Conservation (phyloP, 2,329 filamentous ascomycete genomes). For the Dryadomyces sulphureus region DNA sequence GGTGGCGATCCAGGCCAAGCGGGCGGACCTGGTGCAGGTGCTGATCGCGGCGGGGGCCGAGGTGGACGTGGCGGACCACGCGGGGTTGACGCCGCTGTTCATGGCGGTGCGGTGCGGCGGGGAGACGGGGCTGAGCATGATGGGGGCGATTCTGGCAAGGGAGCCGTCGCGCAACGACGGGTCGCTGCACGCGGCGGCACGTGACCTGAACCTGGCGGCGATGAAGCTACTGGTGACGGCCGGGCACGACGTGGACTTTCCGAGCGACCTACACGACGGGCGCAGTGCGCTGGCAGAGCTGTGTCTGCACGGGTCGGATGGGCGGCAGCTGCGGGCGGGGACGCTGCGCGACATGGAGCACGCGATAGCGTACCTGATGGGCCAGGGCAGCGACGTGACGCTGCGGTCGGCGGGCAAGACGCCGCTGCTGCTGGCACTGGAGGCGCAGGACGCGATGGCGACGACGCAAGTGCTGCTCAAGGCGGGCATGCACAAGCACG, state of each 20-base stretch:
- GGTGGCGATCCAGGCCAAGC: slow-evolving; percentile 39
- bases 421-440: slow-evolving; percentile 43
- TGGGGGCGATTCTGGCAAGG: slow-evolving; percentile 38
- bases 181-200: slow-evolving; percentile 49
- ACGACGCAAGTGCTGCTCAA: slow-evolving; percentile 45
- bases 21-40: slow-evolving; percentile 40
- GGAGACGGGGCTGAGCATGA: slow-evolving; percentile 35
- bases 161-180: slow-evolving; percentile 48
- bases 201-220: slow-evolving; percentile 40
- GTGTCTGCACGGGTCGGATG: slow-evolving; percentile 39
- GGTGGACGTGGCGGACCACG: slow-evolving; percentile 33
- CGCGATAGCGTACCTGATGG: slow-evolving; percentile 40
- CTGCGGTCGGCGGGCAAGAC: slow-evolving; percentile 44
- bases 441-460: slow-evolving; percentile 36
- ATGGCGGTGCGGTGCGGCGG: slow-evolving; percentile 41
- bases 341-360: slow-evolving; percentile 40
- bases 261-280: slow-evolving; percentile 45
- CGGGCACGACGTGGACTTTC: slow-evolving; percentile 50
- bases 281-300: slow-evolving; percentile 50
- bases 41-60: slow-evolving; percentile 26
- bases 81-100: slow-evolving; percentile 42
- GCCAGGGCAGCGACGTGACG: slow-evolving; percentile 39
- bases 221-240: slow-evolving; percentile 41
- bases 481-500: slow-evolving; percentile 47
- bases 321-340: slow-evolving; percentile 26